These are phyloP conservation scores for Vitis hybrid DNA, from an alignment of 177 flowering plant genomes.

Conservation along the genomic window DNA sequence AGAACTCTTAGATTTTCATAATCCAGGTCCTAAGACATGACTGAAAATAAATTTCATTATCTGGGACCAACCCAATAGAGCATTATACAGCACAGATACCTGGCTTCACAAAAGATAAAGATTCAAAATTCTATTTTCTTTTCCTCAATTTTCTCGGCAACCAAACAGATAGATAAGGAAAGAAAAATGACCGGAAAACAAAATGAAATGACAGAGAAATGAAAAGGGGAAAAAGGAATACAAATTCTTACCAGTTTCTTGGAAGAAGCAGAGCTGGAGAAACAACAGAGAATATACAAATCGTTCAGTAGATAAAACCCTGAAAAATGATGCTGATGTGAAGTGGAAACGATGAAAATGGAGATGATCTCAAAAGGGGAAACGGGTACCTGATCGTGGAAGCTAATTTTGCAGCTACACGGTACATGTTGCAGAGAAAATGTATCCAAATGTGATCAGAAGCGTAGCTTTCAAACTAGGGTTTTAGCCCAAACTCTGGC, in stretches of 20 bases:
- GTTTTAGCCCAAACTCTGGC: constrained; percentile 6
- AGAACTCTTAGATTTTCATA: too few relatives aligned
- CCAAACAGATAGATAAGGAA: not conserved
- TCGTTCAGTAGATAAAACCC: too few relatives aligned
- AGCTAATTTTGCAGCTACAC: constrained; percentile 24
- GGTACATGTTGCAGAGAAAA: constrained; percentile 16
- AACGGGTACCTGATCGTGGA: constrained; percentile 24
- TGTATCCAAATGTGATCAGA: not conserved
- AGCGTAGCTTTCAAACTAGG: constrained; percentile 1
- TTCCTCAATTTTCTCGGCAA: constrained; percentile 1
- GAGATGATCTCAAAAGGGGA: not conserved
- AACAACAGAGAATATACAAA: not conserved
- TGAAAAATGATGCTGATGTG: too few relatives aligned
- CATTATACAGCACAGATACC: too few relatives aligned
- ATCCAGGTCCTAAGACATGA: not conserved
- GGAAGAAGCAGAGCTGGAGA: constrained; percentile 24
- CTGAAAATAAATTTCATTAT: not conserved
- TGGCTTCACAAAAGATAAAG: not conserved
- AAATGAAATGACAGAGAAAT: not conserved
- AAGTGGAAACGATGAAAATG: not conserved
- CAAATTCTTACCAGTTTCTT: constrained; percentile 19
- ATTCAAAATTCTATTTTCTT: not conserved
- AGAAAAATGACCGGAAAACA: not conserved
- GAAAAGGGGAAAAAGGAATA: not conserved
- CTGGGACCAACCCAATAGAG: too few relatives aligned